Conservation (phyloP, 2,329 filamentous ascomycete species). For the Coniochaeta pulveracea region DNA sequence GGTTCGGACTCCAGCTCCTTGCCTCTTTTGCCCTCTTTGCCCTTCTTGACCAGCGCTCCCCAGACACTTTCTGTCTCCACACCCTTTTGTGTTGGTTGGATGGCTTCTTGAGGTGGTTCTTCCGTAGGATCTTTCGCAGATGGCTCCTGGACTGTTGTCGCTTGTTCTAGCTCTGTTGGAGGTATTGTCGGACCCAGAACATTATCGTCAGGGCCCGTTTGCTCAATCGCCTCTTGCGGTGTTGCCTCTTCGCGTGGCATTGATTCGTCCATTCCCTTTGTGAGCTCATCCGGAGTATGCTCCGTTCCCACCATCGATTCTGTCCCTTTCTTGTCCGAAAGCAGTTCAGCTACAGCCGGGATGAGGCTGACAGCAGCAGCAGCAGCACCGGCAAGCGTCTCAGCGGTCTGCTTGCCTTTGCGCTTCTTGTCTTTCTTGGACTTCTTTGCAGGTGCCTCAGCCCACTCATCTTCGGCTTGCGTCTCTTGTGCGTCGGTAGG, state of each 20-base stretch:
- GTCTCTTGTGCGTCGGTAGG: too few relatives aligned
- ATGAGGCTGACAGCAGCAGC: neutral
- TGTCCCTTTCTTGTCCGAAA: neutral
- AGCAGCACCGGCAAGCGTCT: neutral
- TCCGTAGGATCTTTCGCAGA: too few relatives aligned
- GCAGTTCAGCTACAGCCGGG: neutral
- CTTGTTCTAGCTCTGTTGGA: too few relatives aligned
- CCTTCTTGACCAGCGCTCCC: constrained; percentile 7
- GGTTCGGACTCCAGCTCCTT: too few relatives aligned
- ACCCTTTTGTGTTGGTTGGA: constrained; percentile 5
- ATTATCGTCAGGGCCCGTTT: too few relatives aligned
- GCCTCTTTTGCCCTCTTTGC: constrained; percentile 5
- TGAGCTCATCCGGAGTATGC: too few relatives aligned
- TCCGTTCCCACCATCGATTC: too few relatives aligned
- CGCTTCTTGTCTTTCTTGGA: constrained; percentile 21
- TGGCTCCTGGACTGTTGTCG: too few relatives aligned
- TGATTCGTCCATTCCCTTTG: too few relatives aligned
- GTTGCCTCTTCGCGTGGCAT: too few relatives aligned
- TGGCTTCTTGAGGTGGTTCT: constrained; percentile 4
- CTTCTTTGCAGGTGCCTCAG: constrained; percentile 10
- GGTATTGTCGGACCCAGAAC: too few relatives aligned
- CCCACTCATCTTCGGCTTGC: constrained; percentile 5
- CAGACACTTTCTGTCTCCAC: constrained; percentile 3
- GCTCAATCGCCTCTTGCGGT: too few relatives aligned
- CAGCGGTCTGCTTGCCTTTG: constrained; percentile 8